phyloP scores from a whole-genome alignment of 1,139 yeast species.

The Yamadazyma trypodendri region DNA sequence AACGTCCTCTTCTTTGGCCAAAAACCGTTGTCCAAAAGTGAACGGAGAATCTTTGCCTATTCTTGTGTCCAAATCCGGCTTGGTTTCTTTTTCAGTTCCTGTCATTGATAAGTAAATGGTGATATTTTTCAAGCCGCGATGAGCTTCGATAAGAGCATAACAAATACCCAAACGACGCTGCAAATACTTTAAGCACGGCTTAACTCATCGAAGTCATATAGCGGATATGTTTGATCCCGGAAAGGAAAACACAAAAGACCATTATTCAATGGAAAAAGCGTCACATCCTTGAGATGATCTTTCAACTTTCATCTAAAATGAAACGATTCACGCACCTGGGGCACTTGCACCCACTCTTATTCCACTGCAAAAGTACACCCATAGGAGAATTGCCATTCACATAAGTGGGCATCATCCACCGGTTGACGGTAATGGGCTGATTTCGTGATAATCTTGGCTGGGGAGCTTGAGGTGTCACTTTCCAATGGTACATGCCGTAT shows the following conservation, averaged over 20 bases:
- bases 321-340: constrained; percentile 7
- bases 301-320: constrained; percentile 8
- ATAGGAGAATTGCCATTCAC: not conserved
- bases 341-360: constrained; percentile 5
- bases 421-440: not conserved
- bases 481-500: no score
- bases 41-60: constrained; percentile 88
- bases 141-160: constrained; percentile 2
- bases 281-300: constrained; percentile 5
- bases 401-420: not conserved
- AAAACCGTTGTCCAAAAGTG: constrained; percentile 82
- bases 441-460: no score
- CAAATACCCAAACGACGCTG: not conserved
- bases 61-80: constrained; percentile 49
- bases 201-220: constrained; percentile 10
- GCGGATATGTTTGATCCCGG: constrained; percentile 3
- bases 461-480: no score
- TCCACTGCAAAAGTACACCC: not conserved
- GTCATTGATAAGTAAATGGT: not conserved
- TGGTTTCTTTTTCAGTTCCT: constrained; percentile 8
- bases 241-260: constrained; percentile 4
- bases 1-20: constrained; percentile 73
- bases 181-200: not conserved
- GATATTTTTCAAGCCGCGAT: constrained; percentile 8
- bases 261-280: not conserved